These are phyloP conservation scores for Abortiporus biennis DNA, from an alignment of 1,284 basidiomycete species.

Conservation along the genomic window DNA sequence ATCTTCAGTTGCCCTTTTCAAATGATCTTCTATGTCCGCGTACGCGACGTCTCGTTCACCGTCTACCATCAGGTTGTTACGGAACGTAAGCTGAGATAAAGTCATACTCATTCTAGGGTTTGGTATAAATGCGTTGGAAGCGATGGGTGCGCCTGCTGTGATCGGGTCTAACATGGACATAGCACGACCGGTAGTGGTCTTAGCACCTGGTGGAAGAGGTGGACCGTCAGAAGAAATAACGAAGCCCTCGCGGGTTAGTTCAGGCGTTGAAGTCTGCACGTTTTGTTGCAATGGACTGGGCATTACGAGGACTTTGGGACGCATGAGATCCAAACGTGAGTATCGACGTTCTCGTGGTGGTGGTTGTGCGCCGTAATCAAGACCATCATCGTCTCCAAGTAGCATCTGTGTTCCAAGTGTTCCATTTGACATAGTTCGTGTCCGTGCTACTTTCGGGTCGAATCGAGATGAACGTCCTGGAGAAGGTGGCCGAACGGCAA, in stretches of 20 bases:
- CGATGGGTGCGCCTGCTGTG: constrained; percentile 30
- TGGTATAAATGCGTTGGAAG: constrained; percentile 69
- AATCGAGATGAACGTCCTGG: constrained; percentile 58
- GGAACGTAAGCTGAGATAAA: constrained; percentile 74
- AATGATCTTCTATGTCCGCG: constrained; percentile 46
- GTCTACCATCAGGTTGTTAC: constrained; percentile 63
- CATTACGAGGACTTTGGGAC: constrained; percentile 82
- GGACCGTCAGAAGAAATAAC: constrained; percentile 56
- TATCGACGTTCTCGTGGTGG: constrained; percentile 47
- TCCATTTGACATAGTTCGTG: constrained; percentile 59
- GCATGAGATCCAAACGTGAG: constrained; percentile 68
- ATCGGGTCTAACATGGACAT: constrained; percentile 20
- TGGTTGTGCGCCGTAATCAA: constrained; percentile 20
- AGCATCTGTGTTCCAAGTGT: constrained; percentile 60
- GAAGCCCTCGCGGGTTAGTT: constrained; percentile 49
- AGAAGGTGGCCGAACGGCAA: constrained; percentile 54
- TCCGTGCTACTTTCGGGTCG: constrained; percentile 61
- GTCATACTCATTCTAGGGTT: constrained; percentile 69
- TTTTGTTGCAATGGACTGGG: constrained; percentile 69
- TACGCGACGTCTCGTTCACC: constrained; percentile 60
- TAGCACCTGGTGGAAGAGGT: constrained; percentile 64
- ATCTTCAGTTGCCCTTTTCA: constrained; percentile 65
- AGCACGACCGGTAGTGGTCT: constrained; percentile 40
- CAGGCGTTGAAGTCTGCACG: constrained; percentile 21
- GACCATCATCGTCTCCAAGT: constrained; percentile 51